Evolutionary conservation across 208 protist species (phyloP).

Genomic region (Tritrichomonas musculus): DNA sequence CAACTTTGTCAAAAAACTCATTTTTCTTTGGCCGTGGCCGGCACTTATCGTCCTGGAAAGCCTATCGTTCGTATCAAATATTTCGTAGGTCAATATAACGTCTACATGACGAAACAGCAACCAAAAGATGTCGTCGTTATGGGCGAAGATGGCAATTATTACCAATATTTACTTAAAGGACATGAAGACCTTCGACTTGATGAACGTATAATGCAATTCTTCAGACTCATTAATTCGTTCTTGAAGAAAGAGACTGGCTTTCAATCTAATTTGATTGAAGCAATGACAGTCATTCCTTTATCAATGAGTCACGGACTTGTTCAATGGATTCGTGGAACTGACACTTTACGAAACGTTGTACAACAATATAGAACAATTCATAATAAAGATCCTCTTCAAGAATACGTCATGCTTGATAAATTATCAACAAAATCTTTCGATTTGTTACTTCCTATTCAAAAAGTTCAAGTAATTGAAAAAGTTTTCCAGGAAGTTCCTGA

Average conservation of each 20-base stretch:
- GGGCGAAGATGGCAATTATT: constrained; percentile 30
- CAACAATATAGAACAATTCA: not conserved
- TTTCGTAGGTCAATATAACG: constrained; percentile 5
- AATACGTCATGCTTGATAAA: not conserved
- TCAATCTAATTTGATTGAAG: not conserved
- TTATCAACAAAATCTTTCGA: not conserved
- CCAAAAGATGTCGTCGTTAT: constrained; percentile 8
- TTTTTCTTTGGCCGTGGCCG: not conserved
- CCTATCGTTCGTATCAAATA: not conserved
- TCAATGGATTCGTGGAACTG: constrained; percentile 2
- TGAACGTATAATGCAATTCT: constrained; percentile 35
- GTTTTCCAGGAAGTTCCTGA: not conserved
- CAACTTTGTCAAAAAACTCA: not conserved
- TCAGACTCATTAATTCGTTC: constrained; percentile 11
- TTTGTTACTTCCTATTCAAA: not conserved
- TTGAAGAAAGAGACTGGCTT: not conserved
- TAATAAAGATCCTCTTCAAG: not conserved
- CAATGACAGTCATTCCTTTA: constrained; percentile 6
- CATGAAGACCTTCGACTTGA: constrained; percentile 21
- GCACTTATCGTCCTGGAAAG: not conserved
- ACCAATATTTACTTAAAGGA: constrained; percentile 31
- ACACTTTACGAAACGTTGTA: not conserved
- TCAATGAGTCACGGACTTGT: constrained; percentile 29
- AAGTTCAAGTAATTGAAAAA: not conserved
- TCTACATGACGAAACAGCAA: constrained; percentile 18